Evolutionary conservation across 257 asterid species (phyloP).

Genomic region (Solanum sitiens): DNA sequence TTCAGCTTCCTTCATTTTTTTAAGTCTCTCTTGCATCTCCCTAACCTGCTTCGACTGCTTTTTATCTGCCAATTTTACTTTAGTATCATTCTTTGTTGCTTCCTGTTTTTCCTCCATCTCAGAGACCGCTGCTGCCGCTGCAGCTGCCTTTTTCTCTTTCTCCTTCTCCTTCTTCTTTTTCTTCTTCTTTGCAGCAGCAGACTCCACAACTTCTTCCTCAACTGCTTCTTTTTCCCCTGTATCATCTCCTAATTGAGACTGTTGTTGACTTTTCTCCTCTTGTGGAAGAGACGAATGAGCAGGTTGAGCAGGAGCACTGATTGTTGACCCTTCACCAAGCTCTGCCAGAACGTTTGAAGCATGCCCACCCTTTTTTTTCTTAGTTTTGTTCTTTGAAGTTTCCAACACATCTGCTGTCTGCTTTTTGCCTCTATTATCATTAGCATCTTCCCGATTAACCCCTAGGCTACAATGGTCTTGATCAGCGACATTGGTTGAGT

Average conservation of each 20-base stretch:
- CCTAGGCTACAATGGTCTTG: neutral
- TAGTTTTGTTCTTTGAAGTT: conserved; percentile 68
- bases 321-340: conserved; percentile 54
- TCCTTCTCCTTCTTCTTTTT: conserved; percentile 5
- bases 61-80: conserved; percentile 36
- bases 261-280: neutral
- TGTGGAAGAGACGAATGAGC: neutral
- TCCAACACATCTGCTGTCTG: conserved; percentile 24
- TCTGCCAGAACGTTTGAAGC: conserved; percentile 59
- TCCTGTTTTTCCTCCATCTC: conserved; percentile 58
- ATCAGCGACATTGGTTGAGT: conserved; percentile 6
- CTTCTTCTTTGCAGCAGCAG: conserved; percentile 8
- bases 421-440: conserved; percentile 1
- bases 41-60: conserved; percentile 72
- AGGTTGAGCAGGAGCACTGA: conserved; percentile 9
- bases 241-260: neutral
- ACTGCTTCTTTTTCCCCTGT: neutral
- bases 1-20: conserved; percentile 60
- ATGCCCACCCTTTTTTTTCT: conserved; percentile 63
- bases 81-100: conserved; percentile 35
- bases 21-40: conserved; percentile 88
- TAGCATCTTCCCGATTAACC: neutral
- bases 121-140: conserved; percentile 7
- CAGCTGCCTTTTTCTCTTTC: conserved; percentile 7
- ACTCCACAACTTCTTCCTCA: conserved; percentile 3